phyloP scores from a whole-genome alignment of 1,284 basidiomycete genomes.

The Albatrellus sp. region DNA sequence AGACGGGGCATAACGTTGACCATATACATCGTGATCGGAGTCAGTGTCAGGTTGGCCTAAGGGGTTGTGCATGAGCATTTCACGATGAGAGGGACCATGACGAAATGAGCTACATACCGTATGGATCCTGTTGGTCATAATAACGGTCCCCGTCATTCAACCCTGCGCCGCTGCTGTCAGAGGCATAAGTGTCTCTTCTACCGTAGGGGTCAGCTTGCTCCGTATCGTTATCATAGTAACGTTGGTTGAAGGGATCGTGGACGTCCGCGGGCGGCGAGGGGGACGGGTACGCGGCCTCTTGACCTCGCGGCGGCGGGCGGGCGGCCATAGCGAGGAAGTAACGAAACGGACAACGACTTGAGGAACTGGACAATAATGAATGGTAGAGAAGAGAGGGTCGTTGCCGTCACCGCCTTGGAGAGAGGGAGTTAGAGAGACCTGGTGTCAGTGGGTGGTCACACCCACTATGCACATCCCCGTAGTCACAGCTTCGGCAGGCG shows the following conservation, averaged over 20 bases:
- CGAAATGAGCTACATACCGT: constrained; percentile 28
- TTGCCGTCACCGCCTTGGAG: neutral
- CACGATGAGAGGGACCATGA: constrained; percentile 11
- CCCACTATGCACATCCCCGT: neutral
- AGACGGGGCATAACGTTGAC: constrained; percentile 54
- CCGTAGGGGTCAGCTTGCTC: constrained; percentile 60
- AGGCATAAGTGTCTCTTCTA: constrained; percentile 54
- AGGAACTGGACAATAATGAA: too few relatives aligned
- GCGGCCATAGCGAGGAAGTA: constrained; percentile 8
- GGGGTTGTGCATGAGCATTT: constrained; percentile 13
- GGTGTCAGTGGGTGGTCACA: neutral
- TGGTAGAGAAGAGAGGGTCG: neutral
- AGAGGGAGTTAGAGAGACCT: neutral
- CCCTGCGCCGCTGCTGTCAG: constrained; percentile 51
- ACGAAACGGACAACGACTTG: constrained; percentile 2
- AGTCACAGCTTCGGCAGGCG: neutral
- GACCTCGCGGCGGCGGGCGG: constrained; percentile 10
- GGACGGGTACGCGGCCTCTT: constrained; percentile 10
- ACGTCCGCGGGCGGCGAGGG: constrained; percentile 17
- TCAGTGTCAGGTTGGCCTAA: constrained; percentile 58
- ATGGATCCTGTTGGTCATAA: constrained; percentile 63
- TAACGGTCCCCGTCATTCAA: constrained; percentile 39
- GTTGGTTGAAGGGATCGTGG: constrained; percentile 42
- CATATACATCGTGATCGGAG: constrained; percentile 64
- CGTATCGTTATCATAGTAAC: constrained; percentile 48